phyloP scores from a whole-genome alignment of 768 basidiomycete species.

The Lactarius deliciosus region DNA sequence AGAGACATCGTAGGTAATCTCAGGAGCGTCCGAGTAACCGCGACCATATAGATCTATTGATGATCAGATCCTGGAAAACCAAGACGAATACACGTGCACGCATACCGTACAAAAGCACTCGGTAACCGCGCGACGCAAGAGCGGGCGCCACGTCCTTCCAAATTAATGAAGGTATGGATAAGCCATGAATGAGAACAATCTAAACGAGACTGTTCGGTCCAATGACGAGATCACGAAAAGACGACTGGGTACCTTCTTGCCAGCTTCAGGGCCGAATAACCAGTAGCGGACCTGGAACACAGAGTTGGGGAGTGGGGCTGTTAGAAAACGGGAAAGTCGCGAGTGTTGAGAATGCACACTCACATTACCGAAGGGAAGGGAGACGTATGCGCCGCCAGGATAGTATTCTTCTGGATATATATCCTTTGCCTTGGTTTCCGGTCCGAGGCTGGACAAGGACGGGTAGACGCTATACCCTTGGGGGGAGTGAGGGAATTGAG shows the following conservation, averaged over 20 bases:
- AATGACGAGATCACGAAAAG: background rate
- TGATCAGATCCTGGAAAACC: background rate
- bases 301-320: background rate
- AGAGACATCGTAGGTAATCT: slow-evolving; percentile 59
- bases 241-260: slow-evolving; percentile 50
- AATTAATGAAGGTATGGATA: slow-evolving; percentile 72
- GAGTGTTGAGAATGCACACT: slow-evolving; percentile 30
- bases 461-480: slow-evolving; percentile 49
- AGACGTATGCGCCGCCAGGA: slow-evolving; percentile 59
- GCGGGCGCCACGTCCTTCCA: slow-evolving; percentile 74
- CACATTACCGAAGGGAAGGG: slow-evolving; percentile 64
- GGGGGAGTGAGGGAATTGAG: slow-evolving; percentile 64
- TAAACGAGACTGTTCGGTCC: slow-evolving; percentile 33
- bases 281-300: slow-evolving; percentile 65
- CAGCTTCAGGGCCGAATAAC: slow-evolving; percentile 68
- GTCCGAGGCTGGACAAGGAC: slow-evolving; percentile 61
- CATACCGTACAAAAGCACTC: slow-evolving; percentile 73
- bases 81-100: background rate
- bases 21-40: slow-evolving; percentile 80
- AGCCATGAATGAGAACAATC: slow-evolving; percentile 77
- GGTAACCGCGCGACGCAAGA: slow-evolving; percentile 62
- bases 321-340: background rate
- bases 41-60: slow-evolving; percentile 72
- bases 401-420: slow-evolving; percentile 76
- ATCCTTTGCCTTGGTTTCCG: slow-evolving; percentile 55